These are phyloP conservation scores for Neurospora sp. DNA, from an alignment of 495 filamentous ascomycete genomes.

Conservation along the genomic window DNA sequence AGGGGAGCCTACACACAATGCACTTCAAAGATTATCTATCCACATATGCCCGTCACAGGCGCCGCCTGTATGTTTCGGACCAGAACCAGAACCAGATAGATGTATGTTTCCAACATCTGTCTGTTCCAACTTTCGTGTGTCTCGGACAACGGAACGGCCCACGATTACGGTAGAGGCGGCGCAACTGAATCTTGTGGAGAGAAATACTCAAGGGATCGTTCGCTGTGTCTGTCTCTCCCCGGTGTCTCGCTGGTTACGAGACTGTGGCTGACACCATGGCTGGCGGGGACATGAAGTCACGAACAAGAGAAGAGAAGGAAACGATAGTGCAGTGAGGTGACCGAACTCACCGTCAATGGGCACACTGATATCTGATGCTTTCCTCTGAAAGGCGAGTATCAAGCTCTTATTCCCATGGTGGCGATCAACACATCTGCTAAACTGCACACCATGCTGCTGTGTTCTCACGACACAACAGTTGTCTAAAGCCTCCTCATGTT, in stretches of 20 bases:
- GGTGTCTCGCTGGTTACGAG: not conserved
- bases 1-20: too few relatives aligned
- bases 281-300: not conserved
- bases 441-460: not conserved
- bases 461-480: not conserved
- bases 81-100: not conserved
- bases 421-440: not conserved
- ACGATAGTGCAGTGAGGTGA: not conserved
- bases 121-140: too few relatives aligned
- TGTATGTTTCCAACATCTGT: not conserved
- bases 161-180: not conserved
- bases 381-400: too few relatives aligned
- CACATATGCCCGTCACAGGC: not conserved
- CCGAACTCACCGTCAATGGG: not conserved
- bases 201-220: not conserved
- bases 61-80: not conserved
- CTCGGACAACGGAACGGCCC: not conserved
- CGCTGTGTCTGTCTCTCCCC: not conserved
- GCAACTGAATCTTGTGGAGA: not conserved
- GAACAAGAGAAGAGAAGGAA: too few relatives aligned
- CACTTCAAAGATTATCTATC: not conserved
- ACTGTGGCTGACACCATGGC: not conserved
- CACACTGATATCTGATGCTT: too few relatives aligned
- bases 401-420: too few relatives aligned
- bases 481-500: too few relatives aligned